Evolutionary conservation across 2,329 filamentous ascomycete species (phyloP), one percentile per base, ranked within the genome.

Genomic region (Pseudogymnoascus sp.): DNA sequence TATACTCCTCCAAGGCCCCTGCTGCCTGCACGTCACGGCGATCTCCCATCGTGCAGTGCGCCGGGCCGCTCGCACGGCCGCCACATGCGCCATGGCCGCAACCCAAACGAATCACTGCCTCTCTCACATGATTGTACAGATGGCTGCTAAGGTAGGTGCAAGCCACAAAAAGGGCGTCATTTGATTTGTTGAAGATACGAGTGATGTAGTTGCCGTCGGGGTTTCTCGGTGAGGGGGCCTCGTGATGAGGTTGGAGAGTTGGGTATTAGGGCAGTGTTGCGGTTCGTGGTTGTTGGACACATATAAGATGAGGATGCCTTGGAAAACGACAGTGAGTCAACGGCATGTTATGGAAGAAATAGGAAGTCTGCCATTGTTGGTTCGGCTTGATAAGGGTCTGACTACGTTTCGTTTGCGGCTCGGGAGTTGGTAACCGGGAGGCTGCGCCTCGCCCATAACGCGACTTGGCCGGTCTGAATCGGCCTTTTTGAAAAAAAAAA

Each of bases 11-110:
- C 3, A 7, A 2, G 5, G 49, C 9, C 49, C 49, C 28, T 55
- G 49, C 49, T 19, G 25, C 49, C 49, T 55, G 49, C 49, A 55
- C 28, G 49, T 55, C 49, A 55, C 49, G 1, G 9, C 16, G 28
- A 55, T 55, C 49, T 55, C 11, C 16, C 28, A 55, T 55, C 28
- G 49, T 55, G 49, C 49, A 55, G 49, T 55, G 49, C 49, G 49
- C 49, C 49, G 49, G 49, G 49, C 49, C 49, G 49, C 28, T 12
- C 49, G 25, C 9, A n/a, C 28, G 28, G 49, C 49, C n/a, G 4
- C 49, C 45, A 55, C 49, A 55, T 55, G 49, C 49, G 49, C 49
- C 28, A 55, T 33, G 49, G 28, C 42, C 28, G n/a, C 25, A 22
- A 33, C 49, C 49, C 16, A 14, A 33, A 55, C 49, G 28, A 55